Percentiles rank a stretch among this genome's conserved stretches.
These are phyloP conservation scores for Metschnikowia hibisci DNA, from an alignment of 805 yeast species.

Conservation along the genomic window DNA sequence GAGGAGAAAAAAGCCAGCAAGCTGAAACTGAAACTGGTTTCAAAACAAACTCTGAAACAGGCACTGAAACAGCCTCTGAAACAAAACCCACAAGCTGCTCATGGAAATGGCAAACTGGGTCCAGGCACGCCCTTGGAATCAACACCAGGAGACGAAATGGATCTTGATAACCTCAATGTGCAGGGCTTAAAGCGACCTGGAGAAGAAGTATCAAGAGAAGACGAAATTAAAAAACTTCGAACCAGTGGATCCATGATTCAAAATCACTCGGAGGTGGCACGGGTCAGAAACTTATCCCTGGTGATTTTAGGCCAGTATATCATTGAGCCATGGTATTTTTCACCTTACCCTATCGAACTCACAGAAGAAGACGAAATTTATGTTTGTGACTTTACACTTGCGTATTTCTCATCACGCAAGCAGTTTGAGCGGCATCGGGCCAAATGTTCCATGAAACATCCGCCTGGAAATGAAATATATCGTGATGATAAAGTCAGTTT, in stretches of 20 bases:
- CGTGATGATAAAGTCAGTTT: constrained; percentile 90
- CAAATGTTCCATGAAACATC: constrained; percentile 87
- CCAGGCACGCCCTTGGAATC: constrained; percentile 27
- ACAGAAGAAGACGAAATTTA: constrained; percentile 89
- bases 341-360: constrained; percentile 93
- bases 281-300: constrained; percentile 77
- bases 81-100: not conserved
- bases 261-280: constrained; percentile 75
- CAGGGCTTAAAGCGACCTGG: constrained; percentile 69
- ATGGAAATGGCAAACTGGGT: not conserved
- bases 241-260: constrained; percentile 98
- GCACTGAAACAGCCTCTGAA: constrained; percentile 6
- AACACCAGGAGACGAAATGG: constrained; percentile 61
- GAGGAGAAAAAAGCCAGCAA: constrained; percentile 38
- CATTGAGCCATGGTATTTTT: constrained; percentile 98
- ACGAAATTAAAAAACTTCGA: constrained; percentile 85
- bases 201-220: constrained; percentile 78
- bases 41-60: constrained; percentile 19
- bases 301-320: constrained; percentile 85
- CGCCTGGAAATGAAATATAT: constrained; percentile 97
- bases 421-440: constrained; percentile 90
- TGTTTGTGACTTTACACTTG: constrained; percentile 86
- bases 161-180: constrained; percentile 76
- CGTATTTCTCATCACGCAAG: constrained; percentile 82
- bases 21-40: constrained; percentile 26